Conservation (phyloP, 106 monocot species). For the Iris macrosiphon region DNA sequence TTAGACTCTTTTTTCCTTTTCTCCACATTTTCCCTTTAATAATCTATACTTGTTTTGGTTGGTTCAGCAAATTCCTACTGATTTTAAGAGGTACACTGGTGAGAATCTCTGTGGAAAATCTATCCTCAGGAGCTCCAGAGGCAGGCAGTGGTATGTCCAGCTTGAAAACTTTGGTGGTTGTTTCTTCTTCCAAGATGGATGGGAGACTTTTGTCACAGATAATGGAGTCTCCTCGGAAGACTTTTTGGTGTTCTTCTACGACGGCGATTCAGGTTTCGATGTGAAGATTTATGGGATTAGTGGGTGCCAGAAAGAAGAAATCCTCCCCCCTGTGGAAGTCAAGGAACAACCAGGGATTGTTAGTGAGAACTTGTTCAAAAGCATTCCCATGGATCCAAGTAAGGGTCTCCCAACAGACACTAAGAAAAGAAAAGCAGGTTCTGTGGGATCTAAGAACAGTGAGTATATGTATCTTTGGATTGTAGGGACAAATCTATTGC, state of each 20-base stretch:
- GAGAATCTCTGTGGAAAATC: not conserved
- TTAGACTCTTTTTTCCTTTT: not conserved
- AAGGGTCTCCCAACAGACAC: too few relatives aligned
- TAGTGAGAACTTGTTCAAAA: too few relatives aligned
- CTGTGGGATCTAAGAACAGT: not conserved
- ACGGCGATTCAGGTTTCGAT: slow-evolving; percentile 9
- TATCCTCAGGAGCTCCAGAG: slow-evolving; percentile 5
- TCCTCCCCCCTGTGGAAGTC: not conserved
- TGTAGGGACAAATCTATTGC: not conserved
- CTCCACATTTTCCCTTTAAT: too few relatives aligned
- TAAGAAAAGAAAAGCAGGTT: not conserved
- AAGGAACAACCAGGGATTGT: not conserved
- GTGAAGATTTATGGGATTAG: slow-evolving; percentile 12
- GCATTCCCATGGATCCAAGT: too few relatives aligned
- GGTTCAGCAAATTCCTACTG: not conserved
- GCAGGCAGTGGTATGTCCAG: slow-evolving; percentile 3
- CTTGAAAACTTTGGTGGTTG: not conserved
- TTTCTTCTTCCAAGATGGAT: slow-evolving; percentile 11
- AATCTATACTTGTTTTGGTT: not conserved
- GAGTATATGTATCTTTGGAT: not conserved
- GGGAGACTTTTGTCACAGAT: slow-evolving; percentile 10
- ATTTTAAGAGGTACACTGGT: not conserved
- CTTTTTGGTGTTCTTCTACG: slow-evolving; percentile 14
- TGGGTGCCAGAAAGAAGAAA: slow-evolving; percentile 6
- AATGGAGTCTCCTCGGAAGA: not conserved